Evolutionary conservation across 208 protist species (phyloP).

Genomic region (Leishmania lainsoni): DNA sequence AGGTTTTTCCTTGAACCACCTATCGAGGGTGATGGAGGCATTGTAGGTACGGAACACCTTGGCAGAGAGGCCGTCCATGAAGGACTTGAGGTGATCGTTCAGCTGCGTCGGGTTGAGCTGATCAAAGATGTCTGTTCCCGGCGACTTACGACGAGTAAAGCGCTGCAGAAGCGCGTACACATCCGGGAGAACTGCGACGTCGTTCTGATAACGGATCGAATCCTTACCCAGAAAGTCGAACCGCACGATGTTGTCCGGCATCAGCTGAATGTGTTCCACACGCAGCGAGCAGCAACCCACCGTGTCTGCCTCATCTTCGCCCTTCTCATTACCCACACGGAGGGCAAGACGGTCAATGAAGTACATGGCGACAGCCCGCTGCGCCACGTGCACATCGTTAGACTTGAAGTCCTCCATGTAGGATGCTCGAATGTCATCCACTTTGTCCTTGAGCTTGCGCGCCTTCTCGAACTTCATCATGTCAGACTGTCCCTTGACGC

Average conservation of each 20-base stretch:
- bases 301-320: conserved; percentile 97
- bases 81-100: conserved; percentile 97
- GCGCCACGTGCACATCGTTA: conserved; percentile 56
- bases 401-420: conserved; percentile 93
- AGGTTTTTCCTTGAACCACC: conserved; percentile 94
- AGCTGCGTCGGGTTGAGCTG: conserved; percentile 88
- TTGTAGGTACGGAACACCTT: conserved; percentile 99
- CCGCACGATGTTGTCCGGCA: conserved; percentile 66
- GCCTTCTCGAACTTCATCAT: conserved; percentile 98
- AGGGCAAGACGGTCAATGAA: conserved; percentile 99
- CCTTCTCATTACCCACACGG: conserved; percentile 99
- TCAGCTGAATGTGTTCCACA: conserved; percentile 95
- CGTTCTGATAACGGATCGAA: conserved; percentile 97
- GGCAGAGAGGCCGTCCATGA: conserved; percentile 97
- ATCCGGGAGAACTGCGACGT: conserved; percentile 85
- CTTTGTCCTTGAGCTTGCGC: conserved; percentile 93
- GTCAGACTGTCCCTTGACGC: conserved; percentile 96
- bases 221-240: conserved; percentile 99
- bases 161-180: conserved; percentile 93
- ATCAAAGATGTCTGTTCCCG: conserved; percentile 94
- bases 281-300: conserved; percentile 99
- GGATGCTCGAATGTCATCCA: conserved; percentile 93
- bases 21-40: conserved; percentile 97
- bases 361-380: conserved; percentile 97
- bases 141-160: conserved; percentile 90